A percentile compares a stretch with the other conserved stretches of the same genome.
Conservation (phyloP, 176 grass and related monocot species). For the Triticum monococcum region DNA sequence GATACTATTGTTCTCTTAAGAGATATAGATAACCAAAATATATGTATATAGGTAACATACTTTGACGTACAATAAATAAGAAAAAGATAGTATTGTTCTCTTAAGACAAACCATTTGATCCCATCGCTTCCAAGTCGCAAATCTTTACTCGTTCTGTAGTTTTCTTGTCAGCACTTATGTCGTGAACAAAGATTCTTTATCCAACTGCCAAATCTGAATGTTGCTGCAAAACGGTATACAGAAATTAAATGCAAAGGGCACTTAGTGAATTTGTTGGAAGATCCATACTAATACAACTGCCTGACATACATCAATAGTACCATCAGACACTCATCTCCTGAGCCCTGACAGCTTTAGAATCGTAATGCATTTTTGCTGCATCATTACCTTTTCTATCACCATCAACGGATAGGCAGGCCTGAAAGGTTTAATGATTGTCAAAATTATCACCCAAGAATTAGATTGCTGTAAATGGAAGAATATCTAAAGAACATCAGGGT, state of each 20-base stretch:
- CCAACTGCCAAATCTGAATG: slow-evolving; percentile 57
- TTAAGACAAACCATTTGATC: not conserved
- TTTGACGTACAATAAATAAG: not conserved
- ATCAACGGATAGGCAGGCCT: slow-evolving; percentile 57
- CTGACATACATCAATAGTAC: not conserved
- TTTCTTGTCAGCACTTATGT: slow-evolving; percentile 42
- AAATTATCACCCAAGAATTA: slow-evolving; percentile 6
- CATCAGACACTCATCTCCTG: not conserved
- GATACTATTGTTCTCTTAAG: not conserved
- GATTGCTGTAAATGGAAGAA: slow-evolving; percentile 5
- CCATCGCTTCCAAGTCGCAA: not conserved
- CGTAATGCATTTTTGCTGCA: slow-evolving; percentile 38
- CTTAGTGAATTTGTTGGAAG: not conserved
- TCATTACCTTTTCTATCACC: slow-evolving; percentile 28
- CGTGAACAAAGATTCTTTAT: slow-evolving; percentile 72
- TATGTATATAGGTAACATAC: not conserved
- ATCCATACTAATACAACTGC: not conserved
- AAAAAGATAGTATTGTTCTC: not conserved
- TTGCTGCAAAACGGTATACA: slow-evolving; percentile 53
- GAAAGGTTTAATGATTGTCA: slow-evolving; percentile 17
- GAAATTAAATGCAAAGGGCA: not conserved
- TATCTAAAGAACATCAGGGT: not conserved
- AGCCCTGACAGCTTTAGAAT: not conserved
- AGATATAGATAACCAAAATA: not conserved
- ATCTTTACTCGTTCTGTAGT: slow-evolving; percentile 20